Evolutionary conservation across 805 yeast genomes (phyloP), one percentile per base, ranked within the genome.

Genomic region (Metschnikowia lachancei): DNA sequence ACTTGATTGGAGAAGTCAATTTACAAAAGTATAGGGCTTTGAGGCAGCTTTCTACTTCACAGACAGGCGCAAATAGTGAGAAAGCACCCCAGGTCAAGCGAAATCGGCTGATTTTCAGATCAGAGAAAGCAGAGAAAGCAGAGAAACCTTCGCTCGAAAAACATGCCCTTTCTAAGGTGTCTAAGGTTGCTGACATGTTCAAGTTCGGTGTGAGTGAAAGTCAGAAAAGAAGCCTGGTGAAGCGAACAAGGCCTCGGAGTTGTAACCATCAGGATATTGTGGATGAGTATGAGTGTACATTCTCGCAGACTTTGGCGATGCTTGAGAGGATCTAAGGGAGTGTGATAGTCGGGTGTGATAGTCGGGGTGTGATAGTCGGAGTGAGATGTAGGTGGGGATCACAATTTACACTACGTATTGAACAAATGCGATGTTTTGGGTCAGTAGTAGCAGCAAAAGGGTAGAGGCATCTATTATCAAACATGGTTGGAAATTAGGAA

Each of bases 251-350:
- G 8, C 33, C 29, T 5, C 36, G 13, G 11, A 8, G 18, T 24
- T 26, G 42, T 5, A 17, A 18, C 13, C 51, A 52, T 30, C 45
- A 40, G 19, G 54, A 50, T 33, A 52, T 52, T 4, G 31, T 47
- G 12, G 45, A 22, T 2, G 55, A 50, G 35, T 52, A 47, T 33
- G 28, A 44, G 20, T 30, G 14, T 10, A 17, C 51, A 3, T 45
- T 39, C 24, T 31, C 39, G 10, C 47, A 39, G 20, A 46, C 49
- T 2, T 19, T 37, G 30, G 36, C 24, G 7, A 35, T 45, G 43
- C 44, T 39, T 11, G 38, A 37, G 22, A 17, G n/a, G n/a, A 26
- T n/a, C n/a, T n/a, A n/a, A n/a, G n/a, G n/a, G n/a, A n/a, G n/a
- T n/a, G n/a, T n/a, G n/a, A n/a, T n/a, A n/a, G n/a, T n/a, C n/a